phyloP scores from a whole-genome alignment of 441 rosid genomes.

The Daphne laureola region DNA sequence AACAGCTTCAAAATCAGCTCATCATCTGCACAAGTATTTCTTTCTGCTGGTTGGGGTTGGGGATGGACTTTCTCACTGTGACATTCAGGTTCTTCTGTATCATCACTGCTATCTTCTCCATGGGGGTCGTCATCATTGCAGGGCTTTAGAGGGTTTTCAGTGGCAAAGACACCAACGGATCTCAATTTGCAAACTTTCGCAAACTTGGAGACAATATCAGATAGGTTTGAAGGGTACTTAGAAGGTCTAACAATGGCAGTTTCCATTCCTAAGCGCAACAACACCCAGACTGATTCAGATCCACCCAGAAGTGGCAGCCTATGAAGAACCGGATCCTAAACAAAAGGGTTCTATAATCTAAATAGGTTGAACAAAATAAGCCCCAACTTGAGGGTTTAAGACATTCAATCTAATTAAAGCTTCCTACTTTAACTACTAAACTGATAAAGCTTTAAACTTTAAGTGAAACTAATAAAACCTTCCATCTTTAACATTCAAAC shows the following conservation, averaged over 20 bases:
- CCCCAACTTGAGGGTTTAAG: too few species aligned
- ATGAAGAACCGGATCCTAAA: too few species aligned
- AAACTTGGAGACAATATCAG: slow-evolving; percentile 45
- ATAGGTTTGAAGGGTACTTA: slow-evolving; percentile 36
- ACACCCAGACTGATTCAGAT: slow-evolving; percentile 17
- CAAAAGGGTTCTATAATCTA: too few species aligned
- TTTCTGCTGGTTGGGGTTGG: slow-evolving; percentile 11
- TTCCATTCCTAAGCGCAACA: slow-evolving; percentile 32
- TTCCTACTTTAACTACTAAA: too few species aligned
- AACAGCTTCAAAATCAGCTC: slow-evolving; percentile 33
- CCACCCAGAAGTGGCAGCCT: neutral
- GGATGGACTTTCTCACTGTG: slow-evolving; percentile 22
- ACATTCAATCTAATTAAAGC: too few species aligned
- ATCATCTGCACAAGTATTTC: slow-evolving; percentile 15
- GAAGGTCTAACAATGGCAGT: slow-evolving; percentile 22
- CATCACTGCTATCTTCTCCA: slow-evolving; percentile 26
- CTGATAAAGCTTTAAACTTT: too few species aligned
- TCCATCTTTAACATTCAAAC: slow-evolving; percentile 14
- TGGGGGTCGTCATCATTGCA: slow-evolving; percentile 4
- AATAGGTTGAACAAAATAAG: too few species aligned
- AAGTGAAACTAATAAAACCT: too few species aligned
- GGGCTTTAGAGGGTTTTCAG: slow-evolving; percentile 17
- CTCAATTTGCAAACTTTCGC: slow-evolving; percentile 51
- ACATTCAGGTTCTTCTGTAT: slow-evolving; percentile 20
- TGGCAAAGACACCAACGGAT: slow-evolving; percentile 45